Evolutionary conservation across 1,139 yeast species (phyloP).

Genomic region (Zygosaccharomyces sapae): DNA sequence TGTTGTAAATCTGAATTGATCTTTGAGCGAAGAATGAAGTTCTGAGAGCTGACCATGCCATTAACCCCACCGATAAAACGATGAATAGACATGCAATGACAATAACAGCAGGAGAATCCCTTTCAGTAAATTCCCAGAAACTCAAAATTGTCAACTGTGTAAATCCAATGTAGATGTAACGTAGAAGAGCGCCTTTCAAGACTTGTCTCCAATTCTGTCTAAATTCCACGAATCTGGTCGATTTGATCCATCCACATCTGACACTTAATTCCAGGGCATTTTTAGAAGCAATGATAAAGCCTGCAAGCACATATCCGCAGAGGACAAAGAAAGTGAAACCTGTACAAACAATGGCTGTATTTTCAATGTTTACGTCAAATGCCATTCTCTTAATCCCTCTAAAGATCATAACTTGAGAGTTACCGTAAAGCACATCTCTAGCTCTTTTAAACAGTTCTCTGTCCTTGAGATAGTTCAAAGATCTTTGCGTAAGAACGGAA

Average conservation of each 20-base stretch:
- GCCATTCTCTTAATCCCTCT: constrained; percentile 78
- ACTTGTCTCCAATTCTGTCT: constrained; percentile 52
- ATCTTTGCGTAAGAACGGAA: constrained; percentile 67
- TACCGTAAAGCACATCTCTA: constrained; percentile 40
- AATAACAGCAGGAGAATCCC: constrained; percentile 72
- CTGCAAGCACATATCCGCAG: constrained; percentile 61
- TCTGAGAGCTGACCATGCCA: constrained; percentile 59
- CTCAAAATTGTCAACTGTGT: constrained; percentile 66
- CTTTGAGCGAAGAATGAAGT: constrained; percentile 52
- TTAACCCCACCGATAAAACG: constrained; percentile 49
- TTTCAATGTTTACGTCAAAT: constrained; percentile 61
- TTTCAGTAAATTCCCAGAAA: constrained; percentile 67
- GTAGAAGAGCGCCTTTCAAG: constrained; percentile 62
- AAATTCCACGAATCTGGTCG: constrained; percentile 46
- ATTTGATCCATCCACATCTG: constrained; percentile 44
- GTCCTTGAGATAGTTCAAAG: constrained; percentile 38
- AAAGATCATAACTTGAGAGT: constrained; percentile 50
- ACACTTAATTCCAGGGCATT: constrained; percentile 47
- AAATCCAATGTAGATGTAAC: constrained; percentile 72
- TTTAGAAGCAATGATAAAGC: constrained; percentile 46
- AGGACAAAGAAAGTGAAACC: constrained; percentile 72
- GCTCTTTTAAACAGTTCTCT: constrained; percentile 34
- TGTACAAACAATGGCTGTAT: constrained; percentile 67
- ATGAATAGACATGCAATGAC: constrained; percentile 65
- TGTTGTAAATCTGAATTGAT: constrained; percentile 52